These are phyloP conservation scores for Akanthomyces uredinophilus DNA, from an alignment of 2,329 filamentous ascomycete species.

Conservation along the genomic window DNA sequence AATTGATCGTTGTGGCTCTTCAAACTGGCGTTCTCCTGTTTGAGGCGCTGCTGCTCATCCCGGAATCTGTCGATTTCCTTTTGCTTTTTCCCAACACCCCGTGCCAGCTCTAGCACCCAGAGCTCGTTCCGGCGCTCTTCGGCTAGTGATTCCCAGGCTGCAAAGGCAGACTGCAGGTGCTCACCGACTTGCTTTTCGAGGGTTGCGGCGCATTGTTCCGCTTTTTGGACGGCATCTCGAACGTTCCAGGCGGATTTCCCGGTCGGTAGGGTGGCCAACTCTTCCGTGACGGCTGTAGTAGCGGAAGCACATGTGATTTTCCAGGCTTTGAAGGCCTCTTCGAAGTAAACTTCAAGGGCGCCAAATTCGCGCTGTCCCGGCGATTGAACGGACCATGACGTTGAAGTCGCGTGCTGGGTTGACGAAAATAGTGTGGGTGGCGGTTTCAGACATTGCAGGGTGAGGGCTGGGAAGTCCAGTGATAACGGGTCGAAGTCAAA, in stretches of 20 bases:
- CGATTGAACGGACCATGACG: conserved; percentile 76
- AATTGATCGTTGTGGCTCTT: conserved; percentile 56
- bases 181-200: conserved; percentile 66
- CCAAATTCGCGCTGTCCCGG: conserved; percentile 70
- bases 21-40: conserved; percentile 53
- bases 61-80: conserved; percentile 50
- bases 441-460: conserved; percentile 72
- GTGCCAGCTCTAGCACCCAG: conserved; percentile 57
- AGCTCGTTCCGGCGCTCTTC: conserved; percentile 51
- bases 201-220: conserved; percentile 47
- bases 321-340: conserved; percentile 63
- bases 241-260: conserved; percentile 35
- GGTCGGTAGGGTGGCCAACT: conserved; percentile 44
- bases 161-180: conserved; percentile 73
- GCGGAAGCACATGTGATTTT: conserved; percentile 47
- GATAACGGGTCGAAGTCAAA: conserved; percentile 81
- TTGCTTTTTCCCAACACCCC: conserved; percentile 52
- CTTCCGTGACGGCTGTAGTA: conserved; percentile 46
- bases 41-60: conserved; percentile 43
- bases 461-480: conserved; percentile 80
- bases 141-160: conserved; percentile 67
- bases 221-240: conserved; percentile 43
- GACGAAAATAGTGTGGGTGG: conserved; percentile 79
- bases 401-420: conserved; percentile 69
- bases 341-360: conserved; percentile 62